Evolutionary conservation across 140 eudicot genomes (phyloP), one percentile per base, ranked within the genome.

Genomic region (Anethum foeniculum): DNA sequence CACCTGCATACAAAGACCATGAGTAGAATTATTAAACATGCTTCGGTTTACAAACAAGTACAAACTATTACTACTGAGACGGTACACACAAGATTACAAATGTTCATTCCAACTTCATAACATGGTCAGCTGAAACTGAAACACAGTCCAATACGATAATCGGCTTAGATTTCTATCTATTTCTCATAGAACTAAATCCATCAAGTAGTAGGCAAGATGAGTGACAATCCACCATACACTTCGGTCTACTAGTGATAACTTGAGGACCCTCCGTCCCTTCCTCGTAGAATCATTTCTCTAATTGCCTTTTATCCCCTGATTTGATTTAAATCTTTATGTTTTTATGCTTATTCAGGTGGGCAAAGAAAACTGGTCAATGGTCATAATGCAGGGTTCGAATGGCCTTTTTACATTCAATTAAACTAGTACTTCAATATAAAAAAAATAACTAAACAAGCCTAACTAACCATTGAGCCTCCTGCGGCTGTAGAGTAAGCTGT

Each of bases 401-500:
- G 68, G 15, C 68, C 62, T 52, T 3, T 23, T 23, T 60, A n/a
- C 68, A 60, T 60, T n/a, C 15, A 4, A 58, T 23, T 8, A 60
- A 60, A 60, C 32, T 7, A n/a, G 68, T 60, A 7, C 30, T 60
- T n/a, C 3, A 60, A 60, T 60, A n/a, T 60, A 32, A 60, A n/a
- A 71, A 18, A 36, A 71, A 16, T n/a, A 60, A 8, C 16, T 5
- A 52, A 34, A 21, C 47, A 43, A 78, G 1, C 56, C 23, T 43
- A 16, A 46, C 86, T 79, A 86, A 95, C 99, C 99, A 95, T 92
- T 51, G 99, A 95, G 80, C 99, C 99, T 84, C 99, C 99, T 62
- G 99, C 99, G 14, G 99, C 93, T 73, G 99, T 95, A 82, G 99
- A 92, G 82, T 95, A 95, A 86, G 99, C 99, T 51, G 99, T 95